Percentiles rank a stretch among this genome's conserved stretches.
Conservation (phyloP, 768 basidiomycete species). For the Psilocybe tampanensis region DNA sequence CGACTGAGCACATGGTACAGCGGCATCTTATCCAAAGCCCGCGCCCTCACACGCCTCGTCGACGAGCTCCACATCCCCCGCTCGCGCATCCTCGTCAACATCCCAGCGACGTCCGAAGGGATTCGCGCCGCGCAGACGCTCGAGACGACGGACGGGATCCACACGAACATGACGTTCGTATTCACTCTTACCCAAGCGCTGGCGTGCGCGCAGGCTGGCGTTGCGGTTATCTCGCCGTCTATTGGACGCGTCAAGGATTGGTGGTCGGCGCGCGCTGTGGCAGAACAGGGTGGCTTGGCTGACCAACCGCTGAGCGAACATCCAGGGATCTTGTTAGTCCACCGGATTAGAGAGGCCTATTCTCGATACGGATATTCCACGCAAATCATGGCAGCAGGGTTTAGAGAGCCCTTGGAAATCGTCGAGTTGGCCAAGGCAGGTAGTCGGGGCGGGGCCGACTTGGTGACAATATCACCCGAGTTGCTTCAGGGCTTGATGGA, state of each 20-base stretch:
- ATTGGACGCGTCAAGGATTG: slow-evolving; percentile 43
- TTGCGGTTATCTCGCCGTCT: slow-evolving; percentile 37
- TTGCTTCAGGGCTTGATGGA: slow-evolving; percentile 29
- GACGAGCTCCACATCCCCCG: slow-evolving; percentile 31
- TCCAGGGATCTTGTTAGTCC: slow-evolving; percentile 33
- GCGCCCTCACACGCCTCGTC: slow-evolving; percentile 27
- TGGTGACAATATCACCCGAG: slow-evolving; percentile 36
- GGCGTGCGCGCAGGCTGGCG: slow-evolving; percentile 38
- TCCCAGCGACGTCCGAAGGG: slow-evolving; percentile 36
- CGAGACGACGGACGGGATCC: slow-evolving; percentile 25
- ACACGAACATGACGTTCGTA: slow-evolving; percentile 39
- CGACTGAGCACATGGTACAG: slow-evolving; percentile 29
- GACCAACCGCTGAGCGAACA: slow-evolving; percentile 27
- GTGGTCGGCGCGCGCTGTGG: slow-evolving; percentile 27
- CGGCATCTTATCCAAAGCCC: slow-evolving; percentile 30
- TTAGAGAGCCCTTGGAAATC: slow-evolving; percentile 33
- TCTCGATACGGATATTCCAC: slow-evolving; percentile 24
- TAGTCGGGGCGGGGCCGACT: slow-evolving; percentile 27
- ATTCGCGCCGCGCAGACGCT: slow-evolving; percentile 34
- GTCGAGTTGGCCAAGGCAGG: slow-evolving; percentile 31
- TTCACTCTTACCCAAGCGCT: slow-evolving; percentile 36
- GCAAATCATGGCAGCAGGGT: slow-evolving; percentile 38
- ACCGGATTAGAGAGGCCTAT: slow-evolving; percentile 28
- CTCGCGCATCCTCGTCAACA: slow-evolving; percentile 34
- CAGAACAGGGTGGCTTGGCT: slow-evolving; percentile 8